Percentiles rank a stretch among this genome's conserved stretches.
Conservation (phyloP, 192 early-diverging fungal species). For the Coemansia guatemalensis region DNA sequence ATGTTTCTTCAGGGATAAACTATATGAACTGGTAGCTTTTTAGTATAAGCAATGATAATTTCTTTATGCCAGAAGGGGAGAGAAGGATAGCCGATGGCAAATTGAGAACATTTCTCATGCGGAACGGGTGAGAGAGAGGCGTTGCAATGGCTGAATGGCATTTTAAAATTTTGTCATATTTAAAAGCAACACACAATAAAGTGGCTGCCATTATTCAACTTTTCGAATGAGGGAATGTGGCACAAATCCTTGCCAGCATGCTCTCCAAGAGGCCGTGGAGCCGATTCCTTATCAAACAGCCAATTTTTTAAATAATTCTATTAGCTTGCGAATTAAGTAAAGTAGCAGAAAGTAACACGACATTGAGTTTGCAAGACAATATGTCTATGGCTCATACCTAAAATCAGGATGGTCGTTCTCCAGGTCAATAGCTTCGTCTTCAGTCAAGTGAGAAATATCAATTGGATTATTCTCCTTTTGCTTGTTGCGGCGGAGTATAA, state of each 20-base stretch:
- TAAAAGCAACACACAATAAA: neutral
- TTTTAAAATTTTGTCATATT: neutral
- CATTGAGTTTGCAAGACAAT: neutral
- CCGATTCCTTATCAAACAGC: neutral
- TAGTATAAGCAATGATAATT: neutral
- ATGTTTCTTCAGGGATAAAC: neutral
- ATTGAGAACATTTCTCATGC: neutral
- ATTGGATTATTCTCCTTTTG: constrained; percentile 26
- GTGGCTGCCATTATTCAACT: neutral
- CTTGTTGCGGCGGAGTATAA: constrained; percentile 35
- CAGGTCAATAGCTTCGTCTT: constrained; percentile 36
- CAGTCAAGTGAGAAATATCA: constrained; percentile 35
- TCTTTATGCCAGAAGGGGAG: neutral
- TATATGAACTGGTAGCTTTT: neutral
- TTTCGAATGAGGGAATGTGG: neutral
- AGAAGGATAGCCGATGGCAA: neutral
- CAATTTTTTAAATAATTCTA: neutral
- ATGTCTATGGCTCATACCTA: constrained; percentile 7
- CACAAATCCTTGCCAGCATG: neutral
- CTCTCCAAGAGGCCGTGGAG: no score
- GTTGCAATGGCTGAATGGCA: neutral
- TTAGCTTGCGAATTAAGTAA: neutral
- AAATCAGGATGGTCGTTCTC: constrained; percentile 46
- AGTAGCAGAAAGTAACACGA: neutral
- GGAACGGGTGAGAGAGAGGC: neutral